These are phyloP conservation scores for Wallacemonas rigidus DNA, from an alignment of 208 protist species.

Conservation along the genomic window DNA sequence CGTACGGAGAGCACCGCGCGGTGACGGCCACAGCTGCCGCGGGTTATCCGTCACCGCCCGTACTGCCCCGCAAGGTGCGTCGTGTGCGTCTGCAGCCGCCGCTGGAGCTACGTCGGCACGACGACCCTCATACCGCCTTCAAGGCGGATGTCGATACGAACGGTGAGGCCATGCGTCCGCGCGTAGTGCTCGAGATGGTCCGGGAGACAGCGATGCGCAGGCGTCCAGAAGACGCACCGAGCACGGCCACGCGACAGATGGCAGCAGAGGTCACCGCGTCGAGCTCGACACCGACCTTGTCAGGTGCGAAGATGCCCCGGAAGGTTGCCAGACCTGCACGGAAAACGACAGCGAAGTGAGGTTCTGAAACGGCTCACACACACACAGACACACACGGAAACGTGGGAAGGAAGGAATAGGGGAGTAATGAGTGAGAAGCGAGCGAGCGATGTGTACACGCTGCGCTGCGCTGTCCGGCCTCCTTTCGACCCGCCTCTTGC, in stretches of 20 bases:
- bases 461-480: too few relatives aligned
- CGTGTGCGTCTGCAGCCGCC: conserved; percentile 17
- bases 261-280: neutral
- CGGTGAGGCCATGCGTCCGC: neutral
- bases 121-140: too few relatives aligned
- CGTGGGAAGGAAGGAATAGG: too few relatives aligned
- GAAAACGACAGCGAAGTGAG: neutral
- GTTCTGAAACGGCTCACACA: too few relatives aligned
- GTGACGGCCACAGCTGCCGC: neutral
- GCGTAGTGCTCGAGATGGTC: neutral
- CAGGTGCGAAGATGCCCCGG: conserved; percentile 46
- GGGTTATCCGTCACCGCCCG: neutral
- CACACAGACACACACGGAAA: too few relatives aligned
- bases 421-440: too few relatives aligned
- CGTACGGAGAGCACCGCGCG: neutral
- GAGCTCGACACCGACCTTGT: conserved; percentile 22
- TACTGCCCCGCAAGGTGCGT: neutral
- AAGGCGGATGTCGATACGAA: too few relatives aligned
- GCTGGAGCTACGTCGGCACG: neutral
- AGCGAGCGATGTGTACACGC: too few relatives aligned
- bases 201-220: neutral
- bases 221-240: too few relatives aligned
- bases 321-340: conserved; percentile 58
- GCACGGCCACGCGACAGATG: too few relatives aligned
- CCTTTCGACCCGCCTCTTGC: too few relatives aligned